These are phyloP conservation scores for Phoma sp. DNA, from an alignment of 2,329 filamentous ascomycete genomes.

Conservation along the genomic window DNA sequence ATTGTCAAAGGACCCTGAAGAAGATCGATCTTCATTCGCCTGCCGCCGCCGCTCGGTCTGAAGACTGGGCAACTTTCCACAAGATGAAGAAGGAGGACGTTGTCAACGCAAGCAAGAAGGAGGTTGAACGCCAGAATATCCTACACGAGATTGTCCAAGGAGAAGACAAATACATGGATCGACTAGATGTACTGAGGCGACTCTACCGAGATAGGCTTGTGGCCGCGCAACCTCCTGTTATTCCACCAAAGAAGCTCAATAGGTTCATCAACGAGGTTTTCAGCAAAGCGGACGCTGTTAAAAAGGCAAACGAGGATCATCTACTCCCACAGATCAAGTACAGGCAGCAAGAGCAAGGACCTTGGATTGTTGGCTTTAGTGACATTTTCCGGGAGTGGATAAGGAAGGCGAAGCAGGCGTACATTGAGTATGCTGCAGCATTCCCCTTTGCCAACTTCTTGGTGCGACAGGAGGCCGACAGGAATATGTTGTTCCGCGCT, in stretches of 20 bases:
- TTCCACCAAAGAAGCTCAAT: conserved; percentile 77
- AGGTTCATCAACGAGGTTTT: conserved; percentile 88
- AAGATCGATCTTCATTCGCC: conserved; percentile 88
- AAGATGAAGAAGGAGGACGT: conserved; percentile 79
- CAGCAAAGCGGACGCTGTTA: conserved; percentile 86
- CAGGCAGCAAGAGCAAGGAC: conserved; percentile 93
- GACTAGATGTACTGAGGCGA: conserved; percentile 82
- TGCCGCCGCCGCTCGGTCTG: conserved; percentile 68
- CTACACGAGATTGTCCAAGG: conserved; percentile 94
- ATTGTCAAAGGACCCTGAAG: conserved; percentile 92
- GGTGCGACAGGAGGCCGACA: conserved; percentile 82
- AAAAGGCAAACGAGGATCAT: conserved; percentile 90
- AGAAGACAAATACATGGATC: conserved; percentile 89
- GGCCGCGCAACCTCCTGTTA: conserved; percentile 77
- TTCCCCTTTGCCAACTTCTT: conserved; percentile 86
- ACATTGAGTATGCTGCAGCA: conserved; percentile 88
- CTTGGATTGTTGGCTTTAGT: conserved; percentile 92
- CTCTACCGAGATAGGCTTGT: conserved; percentile 85
- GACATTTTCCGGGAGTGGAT: conserved; percentile 99
- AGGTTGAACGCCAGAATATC: conserved; percentile 91
- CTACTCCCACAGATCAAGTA: conserved; percentile 94
- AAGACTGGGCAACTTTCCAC: conserved; percentile 92
- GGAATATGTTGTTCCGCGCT: conserved; percentile 83
- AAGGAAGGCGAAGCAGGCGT: conserved; percentile 85
- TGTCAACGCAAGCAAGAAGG: conserved; percentile 78